Evolutionary conservation across 2,329 filamentous ascomycete species (phyloP), one percentile per base, ranked within the genome.

Genomic region (Teratosphaeria viscida): DNA sequence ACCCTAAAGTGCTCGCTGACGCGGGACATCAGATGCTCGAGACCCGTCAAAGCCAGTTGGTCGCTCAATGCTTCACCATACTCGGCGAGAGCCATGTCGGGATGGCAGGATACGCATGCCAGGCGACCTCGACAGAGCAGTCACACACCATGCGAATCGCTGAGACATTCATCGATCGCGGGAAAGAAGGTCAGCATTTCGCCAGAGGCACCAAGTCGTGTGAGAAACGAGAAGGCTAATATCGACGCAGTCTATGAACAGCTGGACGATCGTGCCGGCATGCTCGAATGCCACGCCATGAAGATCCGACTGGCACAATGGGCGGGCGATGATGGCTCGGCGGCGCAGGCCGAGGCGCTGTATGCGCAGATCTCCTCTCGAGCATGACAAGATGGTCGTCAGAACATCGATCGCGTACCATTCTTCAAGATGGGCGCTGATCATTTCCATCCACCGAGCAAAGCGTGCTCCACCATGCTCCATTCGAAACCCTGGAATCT

Each of bases 21-120:
- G n/a, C 56, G 35, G 12, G 23, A 29, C 61, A 54, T 32, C 27
- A 76, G 72, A 73, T 75, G 5, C 78, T 95, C 1, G 90, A 95
- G 72, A 84, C 83, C 56, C 83, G 85, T 57, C 83, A 87, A 54
- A 77, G 80, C 1, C 78, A 78, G 54, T 77, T 90, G 14, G 79
- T 81, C 0, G 90, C 85, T 0, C 79, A 78, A 26, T 79, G 90
- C 19, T 92, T 92, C 71, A 82, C 82, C 1, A 73, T 84, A 26
- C 80, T 95, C 2, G 88, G 84, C 0, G 90, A 96, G 70, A 86
- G 89, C 0, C 83, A 86, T 66, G 88, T 95, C 78, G 91, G 91
- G 0, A 75, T 89, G 62, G 90, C 89, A 0, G 87, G 89, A 39
- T 69, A 77, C 66, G 61, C 61, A 74, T 71, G 68, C 77, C 64